Evolutionary conservation across 2,329 filamentous ascomycete genomes (phyloP).

Genomic region (Colletotrichum sp.): DNA sequence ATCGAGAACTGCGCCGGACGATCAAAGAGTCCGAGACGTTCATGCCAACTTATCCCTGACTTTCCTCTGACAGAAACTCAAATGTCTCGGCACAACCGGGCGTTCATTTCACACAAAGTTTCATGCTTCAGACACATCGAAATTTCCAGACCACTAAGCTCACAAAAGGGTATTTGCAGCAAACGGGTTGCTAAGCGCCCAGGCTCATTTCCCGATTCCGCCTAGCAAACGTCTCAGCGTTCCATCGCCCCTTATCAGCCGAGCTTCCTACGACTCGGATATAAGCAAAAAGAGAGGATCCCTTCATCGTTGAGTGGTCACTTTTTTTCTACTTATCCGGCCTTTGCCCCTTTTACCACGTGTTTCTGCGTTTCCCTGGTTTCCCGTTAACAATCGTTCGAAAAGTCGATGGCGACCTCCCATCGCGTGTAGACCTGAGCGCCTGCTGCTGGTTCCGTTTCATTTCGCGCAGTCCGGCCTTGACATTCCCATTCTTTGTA

Average conservation of each 20-base stretch:
- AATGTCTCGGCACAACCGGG: neutral
- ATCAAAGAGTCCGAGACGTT: neutral
- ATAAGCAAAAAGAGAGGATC: slow-evolving; percentile 9
- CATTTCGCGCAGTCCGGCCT: neutral
- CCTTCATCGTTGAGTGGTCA: neutral
- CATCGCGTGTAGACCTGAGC: neutral
- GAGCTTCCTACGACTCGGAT: neutral
- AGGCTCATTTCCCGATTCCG: neutral
- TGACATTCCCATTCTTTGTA: neutral
- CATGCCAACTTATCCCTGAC: neutral
- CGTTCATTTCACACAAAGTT: neutral
- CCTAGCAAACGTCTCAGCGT: neutral
- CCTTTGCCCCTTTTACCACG: slow-evolving; percentile 16
- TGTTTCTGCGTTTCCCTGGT: neutral
- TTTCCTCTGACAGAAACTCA: neutral
- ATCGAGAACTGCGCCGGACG: neutral
- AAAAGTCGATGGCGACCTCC: slow-evolving; percentile 1
- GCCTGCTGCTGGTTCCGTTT: neutral
- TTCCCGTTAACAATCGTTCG: neutral
- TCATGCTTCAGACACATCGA: neutral
- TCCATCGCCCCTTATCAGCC: neutral
- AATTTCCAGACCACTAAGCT: neutral
- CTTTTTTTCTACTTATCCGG: neutral
- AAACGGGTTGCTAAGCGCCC: neutral
- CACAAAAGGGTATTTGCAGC: neutral